Percentiles rank a stretch among this genome's conserved stretches.
Conservation (phyloP, 2,329 filamentous ascomycete species). For the Iodosphaeria phyllophila region DNA sequence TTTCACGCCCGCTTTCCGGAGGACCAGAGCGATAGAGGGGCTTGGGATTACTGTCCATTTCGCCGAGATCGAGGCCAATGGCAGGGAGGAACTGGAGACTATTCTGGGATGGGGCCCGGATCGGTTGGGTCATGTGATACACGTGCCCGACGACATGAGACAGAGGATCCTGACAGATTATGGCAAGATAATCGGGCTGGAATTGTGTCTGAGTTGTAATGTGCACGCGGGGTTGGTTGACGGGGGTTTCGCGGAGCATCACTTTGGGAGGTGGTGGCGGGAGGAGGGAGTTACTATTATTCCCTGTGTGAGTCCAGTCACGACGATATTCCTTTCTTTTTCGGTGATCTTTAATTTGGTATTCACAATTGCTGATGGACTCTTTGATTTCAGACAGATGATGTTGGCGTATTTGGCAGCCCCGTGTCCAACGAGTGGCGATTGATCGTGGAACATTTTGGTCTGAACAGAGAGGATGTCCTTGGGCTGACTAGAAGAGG, state of each 20-base stretch:
- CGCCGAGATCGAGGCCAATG: conserved; percentile 44
- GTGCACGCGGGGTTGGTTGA: conserved; percentile 56
- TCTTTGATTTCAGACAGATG: conserved; percentile 43
- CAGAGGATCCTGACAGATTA: conserved; percentile 23
- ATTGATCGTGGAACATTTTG: conserved; percentile 54
- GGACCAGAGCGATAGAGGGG: conserved; percentile 30
- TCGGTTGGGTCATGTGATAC: conserved; percentile 62
- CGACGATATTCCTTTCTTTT: background rate
- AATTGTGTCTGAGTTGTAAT: conserved; percentile 68
- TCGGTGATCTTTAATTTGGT: background rate
- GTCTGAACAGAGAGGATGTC: conserved; percentile 25
- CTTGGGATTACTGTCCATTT: conserved; percentile 61
- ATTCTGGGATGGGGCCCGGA: conserved; percentile 48
- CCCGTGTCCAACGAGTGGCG: conserved; percentile 59
- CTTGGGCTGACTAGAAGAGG: conserved; percentile 38
- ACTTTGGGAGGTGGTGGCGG: conserved; percentile 57
- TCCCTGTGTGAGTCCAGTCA: conserved; percentile 40
- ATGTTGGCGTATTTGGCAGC: conserved; percentile 67
- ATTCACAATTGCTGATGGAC: background rate
- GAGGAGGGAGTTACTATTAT: conserved; percentile 40
- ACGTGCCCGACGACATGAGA: conserved; percentile 44
- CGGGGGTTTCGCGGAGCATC: conserved; percentile 49
- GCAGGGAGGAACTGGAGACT: conserved; percentile 40
- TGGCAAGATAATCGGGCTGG: conserved; percentile 35
- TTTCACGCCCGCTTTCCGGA: conserved; percentile 38